Evolutionary conservation across 805 yeast species (phyloP), one percentile per base, ranked within the genome.

Genomic region (Scheffersomyces coipomensis): DNA sequence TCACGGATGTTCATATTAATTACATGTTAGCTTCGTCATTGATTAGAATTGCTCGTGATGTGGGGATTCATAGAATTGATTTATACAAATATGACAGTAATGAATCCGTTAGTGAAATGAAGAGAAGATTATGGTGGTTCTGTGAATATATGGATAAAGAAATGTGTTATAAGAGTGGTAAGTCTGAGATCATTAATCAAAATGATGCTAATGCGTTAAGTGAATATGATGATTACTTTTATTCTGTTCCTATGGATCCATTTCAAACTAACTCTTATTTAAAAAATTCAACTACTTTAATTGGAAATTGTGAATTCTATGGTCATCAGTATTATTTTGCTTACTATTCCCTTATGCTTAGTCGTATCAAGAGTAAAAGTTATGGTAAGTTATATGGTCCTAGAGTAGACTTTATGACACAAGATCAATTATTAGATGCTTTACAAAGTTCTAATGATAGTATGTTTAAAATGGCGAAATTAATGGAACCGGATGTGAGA

Each of bases 71-170:
- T 38, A 45, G 58, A 7, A 31, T 43, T 5, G 61, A 53, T 13
- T 36, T 48, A 2, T 43, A 51, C 9, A 33, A 47, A 2, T 35
- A 29, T 1, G 46, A 34, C 2, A 60, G 55, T 22, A 37, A 38
- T 9, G 45, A 44, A 8, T 33, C 33, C n/a, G 29, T 41, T 12
- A 29, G 33, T 15, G 33, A 37, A 25, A 19, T 32, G 8, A 47
- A 56, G 3, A 46, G 56, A 37, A 38, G 47, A 10, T 29, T 64
- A 3, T 63, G 69, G 69, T 48, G 56, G 47, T 55, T 52, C 21
- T 62, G 68, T 42, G 60, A 57, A 29, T 47, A 45, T 30, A 32
- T 53, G 18, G 68, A 64, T 27, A 48, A 51, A 16, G 65, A 60
- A 10, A 40, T 47, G 4, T 51, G 61, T 33, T 64, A 55, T 40